Evolutionary conservation across 805 yeast species (phyloP), one percentile per base, ranked within the genome.

Genomic region (Pichia thaimueangensis): DNA sequence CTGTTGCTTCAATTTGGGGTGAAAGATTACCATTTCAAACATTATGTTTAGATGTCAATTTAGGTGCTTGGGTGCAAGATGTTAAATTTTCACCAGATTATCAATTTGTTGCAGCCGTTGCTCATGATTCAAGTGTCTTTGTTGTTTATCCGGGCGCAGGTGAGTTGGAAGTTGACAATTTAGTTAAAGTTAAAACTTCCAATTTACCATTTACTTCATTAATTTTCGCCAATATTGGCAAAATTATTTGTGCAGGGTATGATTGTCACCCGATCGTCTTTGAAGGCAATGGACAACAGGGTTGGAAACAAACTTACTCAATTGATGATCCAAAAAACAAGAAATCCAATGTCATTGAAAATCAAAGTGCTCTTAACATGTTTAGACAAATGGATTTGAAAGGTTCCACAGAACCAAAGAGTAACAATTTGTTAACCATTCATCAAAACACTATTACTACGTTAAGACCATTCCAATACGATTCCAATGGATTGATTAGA

Each of bases 311-410:
- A 60, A 67, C 72, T 50, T 70, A 65, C 59, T 74, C 78, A 31
- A 69, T 80, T 45, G 95, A 86, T 59, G 88, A 78, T 52, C 77
- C 67, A 29, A 57, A 52, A 9, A 45, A 44, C n/a, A 56, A 61
- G 47, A 63, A 59, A 16, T 73, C 68, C 33, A 74, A 68, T 39
- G 78, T 70, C 33, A 76, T 70, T 36, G 86, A 76, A 42, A 82
- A 85, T 49, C 85, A 83, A 49, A 76, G 82, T 50, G 94, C 94
- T 6, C 75, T 93, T 62, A 84, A 85, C 67, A 87, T 91, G 89
- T 93, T 93, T 70, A 81, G 86, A 64, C 96, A 91, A 64, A 69
- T 93, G 74, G 99, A 93, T 66, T 74, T 91, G 62, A 93, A 88
- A 71, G 99, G 99, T 46, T 76, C 85, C 44, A 69, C 67, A 54